A percentile compares a stretch with the other conserved stretches of the same genome.
Conservation (phyloP, 192 early-diverging fungal genomes). For the Coemansia erecta region DNA sequence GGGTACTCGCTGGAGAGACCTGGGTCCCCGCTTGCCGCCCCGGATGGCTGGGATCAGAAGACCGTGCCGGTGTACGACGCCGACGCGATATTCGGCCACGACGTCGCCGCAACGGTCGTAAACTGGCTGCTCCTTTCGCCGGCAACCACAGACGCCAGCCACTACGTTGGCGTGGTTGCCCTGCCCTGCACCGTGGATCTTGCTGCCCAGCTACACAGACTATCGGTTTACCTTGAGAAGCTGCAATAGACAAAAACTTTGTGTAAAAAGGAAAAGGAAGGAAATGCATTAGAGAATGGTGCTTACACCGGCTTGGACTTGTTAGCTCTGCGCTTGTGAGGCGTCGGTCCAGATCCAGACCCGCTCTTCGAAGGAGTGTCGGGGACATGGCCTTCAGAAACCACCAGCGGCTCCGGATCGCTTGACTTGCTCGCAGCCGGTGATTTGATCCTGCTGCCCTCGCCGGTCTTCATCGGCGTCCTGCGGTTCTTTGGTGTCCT, state of each 20-base stretch:
- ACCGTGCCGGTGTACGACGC: constrained; percentile 32
- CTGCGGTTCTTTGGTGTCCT: not conserved
- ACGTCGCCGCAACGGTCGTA: constrained; percentile 8
- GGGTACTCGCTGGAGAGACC: constrained; percentile 12
- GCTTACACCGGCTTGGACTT: not conserved
- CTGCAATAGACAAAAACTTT: not conserved
- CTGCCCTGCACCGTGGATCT: constrained; percentile 42
- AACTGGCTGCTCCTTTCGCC: constrained; percentile 32
- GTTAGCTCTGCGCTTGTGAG: constrained; percentile 16
- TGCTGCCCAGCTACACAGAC: constrained; percentile 28
- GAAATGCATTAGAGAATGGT: not conserved
- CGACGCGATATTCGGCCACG: constrained; percentile 19
- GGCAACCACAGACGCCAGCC: not conserved
- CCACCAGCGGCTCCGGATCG: too few relatives aligned
- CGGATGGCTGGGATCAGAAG: constrained; percentile 11
- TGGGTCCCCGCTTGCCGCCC: not conserved
- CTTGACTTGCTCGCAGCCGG: not conserved
- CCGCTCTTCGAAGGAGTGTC: not conserved
- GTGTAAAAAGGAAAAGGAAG: not conserved
- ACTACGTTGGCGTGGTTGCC: constrained; percentile 34
- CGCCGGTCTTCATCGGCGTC: not conserved
- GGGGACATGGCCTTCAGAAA: not conserved
- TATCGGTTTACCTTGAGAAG: constrained; percentile 2
- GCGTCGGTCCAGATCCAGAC: not conserved
- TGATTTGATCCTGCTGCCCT: not conserved